These are phyloP conservation scores for Crotalaria pallida DNA, from an alignment of 306 rosid genomes.

Conservation along the genomic window DNA sequence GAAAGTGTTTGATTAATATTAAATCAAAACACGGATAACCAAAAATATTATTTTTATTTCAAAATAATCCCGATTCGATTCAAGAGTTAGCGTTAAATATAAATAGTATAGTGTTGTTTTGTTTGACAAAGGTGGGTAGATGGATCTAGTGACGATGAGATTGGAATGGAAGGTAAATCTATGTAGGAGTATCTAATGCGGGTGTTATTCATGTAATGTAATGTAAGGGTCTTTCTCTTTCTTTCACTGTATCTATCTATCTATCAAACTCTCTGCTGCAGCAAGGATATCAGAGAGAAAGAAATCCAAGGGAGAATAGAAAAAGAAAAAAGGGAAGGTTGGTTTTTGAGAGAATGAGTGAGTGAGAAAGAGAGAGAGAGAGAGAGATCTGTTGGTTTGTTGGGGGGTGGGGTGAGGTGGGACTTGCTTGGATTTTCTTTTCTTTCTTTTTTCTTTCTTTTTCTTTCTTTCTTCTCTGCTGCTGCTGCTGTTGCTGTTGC, in stretches of 20 bases:
- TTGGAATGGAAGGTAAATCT: constrained; percentile 26
- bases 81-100: too few relatives aligned
- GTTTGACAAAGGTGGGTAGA: neutral
- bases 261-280: too few relatives aligned
- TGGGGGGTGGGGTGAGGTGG: neutral
- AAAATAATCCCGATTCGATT: too few relatives aligned
- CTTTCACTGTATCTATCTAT: neutral
- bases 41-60: too few relatives aligned
- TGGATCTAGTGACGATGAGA: neutral
- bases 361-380: too few relatives aligned
- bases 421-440: neutral
- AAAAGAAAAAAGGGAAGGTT: neutral
- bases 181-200: constrained; percentile 34
- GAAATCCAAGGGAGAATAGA: constrained; percentile 34
- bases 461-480: neutral
- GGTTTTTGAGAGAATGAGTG: constrained; percentile 29
- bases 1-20: neutral
- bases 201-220: constrained; percentile 34
- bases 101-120: too few relatives aligned
- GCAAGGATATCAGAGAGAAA: constrained; percentile 39
- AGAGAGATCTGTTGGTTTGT: neutral
- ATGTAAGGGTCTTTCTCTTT: constrained; percentile 64
- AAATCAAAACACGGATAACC: too few relatives aligned
- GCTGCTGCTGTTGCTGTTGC: neutral
- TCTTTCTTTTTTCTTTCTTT: neutral